phyloP scores from a whole-genome alignment of 2,329 filamentous ascomycete species.

The Fusarium redolens region DNA sequence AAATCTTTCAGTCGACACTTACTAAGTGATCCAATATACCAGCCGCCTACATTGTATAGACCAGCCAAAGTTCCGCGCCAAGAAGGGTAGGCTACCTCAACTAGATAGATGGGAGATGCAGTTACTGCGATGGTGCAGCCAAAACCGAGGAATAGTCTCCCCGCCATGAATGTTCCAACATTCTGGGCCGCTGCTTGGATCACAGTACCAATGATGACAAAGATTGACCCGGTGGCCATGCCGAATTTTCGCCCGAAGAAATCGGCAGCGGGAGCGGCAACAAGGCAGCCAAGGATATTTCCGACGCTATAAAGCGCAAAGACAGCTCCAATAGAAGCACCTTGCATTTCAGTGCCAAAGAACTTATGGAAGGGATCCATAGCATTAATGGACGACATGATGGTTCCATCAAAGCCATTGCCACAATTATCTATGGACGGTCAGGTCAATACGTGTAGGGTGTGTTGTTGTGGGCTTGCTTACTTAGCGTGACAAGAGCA shows the following conservation, averaged over 20 bases:
- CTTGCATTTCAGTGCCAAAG: neutral
- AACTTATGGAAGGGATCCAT: neutral
- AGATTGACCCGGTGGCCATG: neutral
- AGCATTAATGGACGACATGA: neutral
- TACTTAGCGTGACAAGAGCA: neutral
- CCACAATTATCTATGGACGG: neutral
- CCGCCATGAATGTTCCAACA: neutral
- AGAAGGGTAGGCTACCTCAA: conserved; percentile 3
- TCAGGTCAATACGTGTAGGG: neutral
- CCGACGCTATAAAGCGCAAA: neutral
- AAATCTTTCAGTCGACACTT: accelerated
- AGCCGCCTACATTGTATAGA: neutral
- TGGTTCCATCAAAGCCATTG: neutral
- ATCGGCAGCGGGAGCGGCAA: neutral
- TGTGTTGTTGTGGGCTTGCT: accelerated
- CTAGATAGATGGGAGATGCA: neutral
- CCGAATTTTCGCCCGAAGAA: neutral
- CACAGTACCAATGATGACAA: neutral
- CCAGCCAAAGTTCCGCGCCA: neutral
- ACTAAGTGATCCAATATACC: conserved; percentile 5
- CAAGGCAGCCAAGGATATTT: neutral
- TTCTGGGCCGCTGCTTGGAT: neutral
- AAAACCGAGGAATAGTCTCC: neutral
- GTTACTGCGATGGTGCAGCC: neutral
- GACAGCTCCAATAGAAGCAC: neutral